A percentile compares a stretch with the other conserved stretches of the same genome.
Conservation (phyloP, 257 asterid genomes). For the Gentiana dahurica region DNA sequence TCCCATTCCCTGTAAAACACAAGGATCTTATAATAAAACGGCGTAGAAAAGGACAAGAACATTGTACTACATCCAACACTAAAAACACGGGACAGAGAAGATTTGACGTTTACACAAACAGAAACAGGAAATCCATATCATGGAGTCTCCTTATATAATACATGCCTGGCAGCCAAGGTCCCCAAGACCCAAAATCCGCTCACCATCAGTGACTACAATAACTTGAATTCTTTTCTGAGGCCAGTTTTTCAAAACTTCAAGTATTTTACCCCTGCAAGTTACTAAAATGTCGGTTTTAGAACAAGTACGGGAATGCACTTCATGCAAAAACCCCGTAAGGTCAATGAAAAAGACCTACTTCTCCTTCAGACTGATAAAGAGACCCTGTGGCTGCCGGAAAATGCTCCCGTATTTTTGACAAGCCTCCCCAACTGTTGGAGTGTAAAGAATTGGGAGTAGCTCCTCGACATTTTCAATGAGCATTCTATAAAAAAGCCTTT, state of each 20-base stretch:
- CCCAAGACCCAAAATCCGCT: slow-evolving; percentile 95
- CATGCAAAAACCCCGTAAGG: not conserved
- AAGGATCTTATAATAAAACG: slow-evolving; percentile 10
- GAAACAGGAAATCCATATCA: not conserved
- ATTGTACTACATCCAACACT: not conserved
- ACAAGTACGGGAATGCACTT: slow-evolving; percentile 7
- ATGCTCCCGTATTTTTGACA: slow-evolving; percentile 98
- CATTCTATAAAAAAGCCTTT: slow-evolving; percentile 86
- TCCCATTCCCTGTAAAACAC: slow-evolving; percentile 82
- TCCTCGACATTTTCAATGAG: slow-evolving; percentile 95
- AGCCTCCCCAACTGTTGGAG: slow-evolving; percentile 99
- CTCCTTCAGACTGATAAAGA: slow-evolving; percentile 90
- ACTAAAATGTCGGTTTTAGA: slow-evolving; percentile 14
- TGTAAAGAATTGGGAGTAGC: slow-evolving; percentile 92
- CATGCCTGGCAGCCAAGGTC: slow-evolving; percentile 98
- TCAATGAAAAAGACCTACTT: slow-evolving; percentile 35
- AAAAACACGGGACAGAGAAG: not conserved
- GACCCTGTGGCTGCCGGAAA: slow-evolving; percentile 97
- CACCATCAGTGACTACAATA: slow-evolving; percentile 96
- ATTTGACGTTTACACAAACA: not conserved
- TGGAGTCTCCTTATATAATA: not conserved
- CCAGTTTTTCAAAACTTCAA: slow-evolving; percentile 93
- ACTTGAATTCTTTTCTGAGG: slow-evolving; percentile 96
- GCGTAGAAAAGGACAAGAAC: not conserved
- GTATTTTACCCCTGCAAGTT: slow-evolving; percentile 75